Percentiles rank a stretch among this genome's conserved stretches.
Conservation (phyloP, 371 early-diverging fungal species). For the Mortierella sp. region DNA sequence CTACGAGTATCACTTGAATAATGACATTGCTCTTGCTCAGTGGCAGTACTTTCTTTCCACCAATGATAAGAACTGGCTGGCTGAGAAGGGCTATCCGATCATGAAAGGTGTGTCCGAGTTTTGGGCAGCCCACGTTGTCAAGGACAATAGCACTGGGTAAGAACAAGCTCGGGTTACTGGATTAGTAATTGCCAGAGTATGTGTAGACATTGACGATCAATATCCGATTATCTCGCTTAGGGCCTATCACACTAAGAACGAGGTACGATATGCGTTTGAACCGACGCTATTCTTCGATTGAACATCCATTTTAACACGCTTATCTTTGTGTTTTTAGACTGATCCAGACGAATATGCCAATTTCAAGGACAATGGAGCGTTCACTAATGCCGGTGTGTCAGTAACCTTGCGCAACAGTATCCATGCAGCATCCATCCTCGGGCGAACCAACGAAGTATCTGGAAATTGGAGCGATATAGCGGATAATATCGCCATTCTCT, state of each 20-base stretch:
- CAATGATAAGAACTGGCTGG: constrained; percentile 37
- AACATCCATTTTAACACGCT: too few species aligned
- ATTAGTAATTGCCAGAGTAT: too few species aligned
- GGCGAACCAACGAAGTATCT: constrained; percentile 19
- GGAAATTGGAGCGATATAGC: constrained; percentile 45
- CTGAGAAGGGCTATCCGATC: constrained; percentile 42
- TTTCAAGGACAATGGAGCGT: constrained; percentile 38
- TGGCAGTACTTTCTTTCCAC: constrained; percentile 47
- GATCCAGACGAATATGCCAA: constrained; percentile 51
- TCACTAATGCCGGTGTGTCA: constrained; percentile 39
- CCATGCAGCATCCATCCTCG: constrained; percentile 34
- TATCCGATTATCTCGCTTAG: too few species aligned
- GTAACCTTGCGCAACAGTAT: constrained; percentile 42
- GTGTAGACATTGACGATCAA: too few species aligned
- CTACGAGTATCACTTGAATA: constrained; percentile 50
- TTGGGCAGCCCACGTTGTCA: constrained; percentile 42
- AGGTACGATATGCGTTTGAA: background rate
- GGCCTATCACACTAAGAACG: constrained; percentile 28
- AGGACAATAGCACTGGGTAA: constrained; percentile 33
- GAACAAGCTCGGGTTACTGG: background rate
- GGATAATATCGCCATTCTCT: constrained; percentile 30
- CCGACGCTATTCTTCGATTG: background rate
- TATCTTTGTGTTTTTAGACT: constrained; percentile 8
- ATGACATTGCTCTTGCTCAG: constrained; percentile 46
- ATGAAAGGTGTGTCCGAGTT: constrained; percentile 49